Conservation (phyloP, 2,329 filamentous ascomycete genomes). For the Apiospora koreana region DNA sequence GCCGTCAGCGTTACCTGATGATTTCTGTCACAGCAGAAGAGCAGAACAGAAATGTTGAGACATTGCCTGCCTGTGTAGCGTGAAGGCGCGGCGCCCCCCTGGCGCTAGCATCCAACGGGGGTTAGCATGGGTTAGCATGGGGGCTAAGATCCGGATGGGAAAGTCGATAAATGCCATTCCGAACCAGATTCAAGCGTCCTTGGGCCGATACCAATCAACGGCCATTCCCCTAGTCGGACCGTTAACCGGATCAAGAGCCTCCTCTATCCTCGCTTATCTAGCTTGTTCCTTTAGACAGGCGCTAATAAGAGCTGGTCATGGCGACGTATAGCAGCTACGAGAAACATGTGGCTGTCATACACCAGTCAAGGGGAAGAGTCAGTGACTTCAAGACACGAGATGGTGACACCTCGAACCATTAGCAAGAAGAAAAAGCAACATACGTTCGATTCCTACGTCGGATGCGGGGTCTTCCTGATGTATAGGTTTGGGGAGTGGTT, state of each 20-base stretch:
- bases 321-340: background rate
- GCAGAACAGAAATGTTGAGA: background rate
- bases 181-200: background rate
- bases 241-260: background rate
- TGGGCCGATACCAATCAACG: background rate
- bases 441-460: background rate
- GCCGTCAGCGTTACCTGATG: background rate
- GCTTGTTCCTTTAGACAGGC: background rate
- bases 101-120: background rate
- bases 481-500: background rate
- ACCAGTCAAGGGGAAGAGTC: conserved; percentile 11
- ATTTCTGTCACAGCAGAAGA: background rate
- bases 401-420: conserved; percentile 19
- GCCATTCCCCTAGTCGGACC: background rate
- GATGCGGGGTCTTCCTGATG: background rate
- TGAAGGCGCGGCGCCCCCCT: background rate
- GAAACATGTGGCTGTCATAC: background rate
- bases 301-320: background rate
- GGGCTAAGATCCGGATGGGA: background rate
- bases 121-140: background rate
- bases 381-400: conserved; percentile 24
- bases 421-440: background rate
- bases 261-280: background rate
- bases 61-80: background rate
- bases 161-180: background rate